A percentile compares a stretch with the other conserved stretches of the same genome.
These are phyloP conservation scores for Boletus vinaceobasis DNA, from an alignment of 768 basidiomycete species.

Conservation along the genomic window DNA sequence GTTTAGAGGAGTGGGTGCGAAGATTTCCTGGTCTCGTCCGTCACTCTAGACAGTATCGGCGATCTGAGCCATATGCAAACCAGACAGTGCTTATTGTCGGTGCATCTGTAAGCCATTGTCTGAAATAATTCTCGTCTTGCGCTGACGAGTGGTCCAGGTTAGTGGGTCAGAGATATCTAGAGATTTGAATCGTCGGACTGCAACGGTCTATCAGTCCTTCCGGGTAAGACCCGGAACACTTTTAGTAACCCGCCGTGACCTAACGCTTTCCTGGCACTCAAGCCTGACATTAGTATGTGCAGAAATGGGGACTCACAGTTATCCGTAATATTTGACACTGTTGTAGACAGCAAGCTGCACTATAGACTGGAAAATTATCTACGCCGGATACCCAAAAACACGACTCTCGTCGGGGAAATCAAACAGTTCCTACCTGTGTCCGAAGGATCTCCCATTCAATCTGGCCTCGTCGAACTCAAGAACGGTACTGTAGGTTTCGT, in stretches of 20 bases:
- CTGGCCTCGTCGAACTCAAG: not conserved
- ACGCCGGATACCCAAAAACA: not conserved
- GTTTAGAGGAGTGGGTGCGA: conserved; percentile 10
- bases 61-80: conserved; percentile 34
- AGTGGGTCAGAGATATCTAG: conserved; percentile 10
- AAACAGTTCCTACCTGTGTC: not conserved
- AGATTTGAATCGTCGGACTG: not conserved
- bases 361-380: not conserved
- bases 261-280: not conserved
- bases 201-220: conserved; percentile 2
- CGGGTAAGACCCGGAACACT: not conserved
- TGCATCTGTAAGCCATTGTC: conserved; percentile 4
- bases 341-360: not conserved
- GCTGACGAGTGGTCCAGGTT: not conserved
- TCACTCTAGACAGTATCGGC: conserved; percentile 42
- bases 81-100: conserved; percentile 43
- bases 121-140: no score
- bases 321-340: no score
- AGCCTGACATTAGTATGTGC: conserved; percentile 6
- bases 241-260: not conserved
- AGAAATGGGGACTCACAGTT: not conserved
- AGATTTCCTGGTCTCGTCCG: conserved; percentile 33
- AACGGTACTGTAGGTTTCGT: not conserved
- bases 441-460: not conserved
- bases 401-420: not conserved